Evolutionary conservation across 2,329 filamentous ascomycete genomes (phyloP).

Genomic region (Pestalotiopsis sp.): DNA sequence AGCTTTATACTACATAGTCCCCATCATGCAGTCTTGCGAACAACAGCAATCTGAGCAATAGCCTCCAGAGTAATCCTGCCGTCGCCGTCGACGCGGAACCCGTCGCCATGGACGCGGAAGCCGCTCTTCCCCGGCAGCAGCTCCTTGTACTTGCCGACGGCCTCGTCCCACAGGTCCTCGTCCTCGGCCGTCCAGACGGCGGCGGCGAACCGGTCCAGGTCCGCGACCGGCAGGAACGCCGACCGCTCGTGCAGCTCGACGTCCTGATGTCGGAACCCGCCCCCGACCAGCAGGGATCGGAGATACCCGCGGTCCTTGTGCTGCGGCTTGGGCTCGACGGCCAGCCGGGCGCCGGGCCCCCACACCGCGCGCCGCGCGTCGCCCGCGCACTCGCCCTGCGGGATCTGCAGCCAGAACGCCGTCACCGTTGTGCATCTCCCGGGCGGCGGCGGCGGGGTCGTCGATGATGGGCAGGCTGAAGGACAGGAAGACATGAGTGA

Average conservation of each 20-base stretch:
- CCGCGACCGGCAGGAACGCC: constrained; percentile 15
- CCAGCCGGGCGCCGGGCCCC: constrained; percentile 15
- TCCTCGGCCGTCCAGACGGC: constrained; percentile 21
- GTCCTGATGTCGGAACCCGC: constrained; percentile 15
- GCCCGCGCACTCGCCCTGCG: constrained; percentile 19
- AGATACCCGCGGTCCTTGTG: constrained; percentile 15
- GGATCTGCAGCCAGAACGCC: constrained; percentile 21
- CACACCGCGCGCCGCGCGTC: constrained; percentile 17
- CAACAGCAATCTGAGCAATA: constrained; percentile 15
- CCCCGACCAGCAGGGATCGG: constrained; percentile 11
- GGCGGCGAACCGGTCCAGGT: constrained; percentile 17
- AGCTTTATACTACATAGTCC: neutral
- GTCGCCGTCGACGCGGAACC: constrained; percentile 12
- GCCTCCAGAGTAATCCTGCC: constrained; percentile 12
- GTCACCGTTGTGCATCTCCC: constrained; percentile 19
- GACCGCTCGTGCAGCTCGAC: constrained; percentile 17
- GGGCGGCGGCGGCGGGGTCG: constrained; percentile 16
- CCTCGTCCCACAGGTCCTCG: constrained; percentile 19
- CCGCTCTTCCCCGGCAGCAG: constrained; percentile 15
- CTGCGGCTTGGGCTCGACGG: constrained; percentile 17
- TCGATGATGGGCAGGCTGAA: constrained; percentile 20
- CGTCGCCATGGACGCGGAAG: constrained; percentile 12
- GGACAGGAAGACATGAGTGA: constrained; percentile 20
- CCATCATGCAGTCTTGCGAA: neutral
- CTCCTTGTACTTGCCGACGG: constrained; percentile 19